Evolutionary conservation across 108 stramenopile genomes (phyloP).

Genomic region (Bacterosira constricta): DNA sequence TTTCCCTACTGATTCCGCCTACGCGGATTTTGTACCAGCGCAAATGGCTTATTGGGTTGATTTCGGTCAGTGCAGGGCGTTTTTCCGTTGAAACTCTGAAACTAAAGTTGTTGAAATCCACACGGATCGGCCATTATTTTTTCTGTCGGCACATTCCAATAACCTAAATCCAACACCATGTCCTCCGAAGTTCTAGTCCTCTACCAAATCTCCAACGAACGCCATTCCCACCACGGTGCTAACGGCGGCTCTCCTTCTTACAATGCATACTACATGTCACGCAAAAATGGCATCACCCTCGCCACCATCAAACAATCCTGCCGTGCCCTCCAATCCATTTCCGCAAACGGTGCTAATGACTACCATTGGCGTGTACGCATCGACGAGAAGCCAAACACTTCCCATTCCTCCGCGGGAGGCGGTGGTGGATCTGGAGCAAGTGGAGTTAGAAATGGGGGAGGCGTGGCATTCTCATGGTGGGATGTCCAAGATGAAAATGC

Average conservation of each 20-base stretch:
- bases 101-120: neutral
- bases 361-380: constrained; percentile 89
- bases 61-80: no score
- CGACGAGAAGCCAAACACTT: constrained; percentile 65
- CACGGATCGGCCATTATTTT: neutral
- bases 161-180: constrained; percentile 22
- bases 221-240: neutral
- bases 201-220: constrained; percentile 60
- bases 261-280: constrained; percentile 81
- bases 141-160: no score
- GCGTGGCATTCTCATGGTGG: constrained; percentile 76
- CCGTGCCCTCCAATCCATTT: constrained; percentile 57
- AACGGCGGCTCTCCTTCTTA: constrained; percentile 3
- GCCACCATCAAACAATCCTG: constrained; percentile 70
- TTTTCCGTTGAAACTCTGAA: neutral
- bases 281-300: constrained; percentile 62
- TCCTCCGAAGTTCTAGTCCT: constrained; percentile 45
- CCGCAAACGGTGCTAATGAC: constrained; percentile 65
- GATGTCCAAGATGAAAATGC: constrained; percentile 90
- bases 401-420: constrained; percentile 2
- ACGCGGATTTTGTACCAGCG: no score
- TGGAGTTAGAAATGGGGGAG: neutral
- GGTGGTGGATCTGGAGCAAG: neutral
- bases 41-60: no score
- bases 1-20: no score